Evolutionary conservation across 1,139 yeast genomes (phyloP), one percentile per base, ranked within the genome.

Genomic region (Taphrina sp.): DNA sequence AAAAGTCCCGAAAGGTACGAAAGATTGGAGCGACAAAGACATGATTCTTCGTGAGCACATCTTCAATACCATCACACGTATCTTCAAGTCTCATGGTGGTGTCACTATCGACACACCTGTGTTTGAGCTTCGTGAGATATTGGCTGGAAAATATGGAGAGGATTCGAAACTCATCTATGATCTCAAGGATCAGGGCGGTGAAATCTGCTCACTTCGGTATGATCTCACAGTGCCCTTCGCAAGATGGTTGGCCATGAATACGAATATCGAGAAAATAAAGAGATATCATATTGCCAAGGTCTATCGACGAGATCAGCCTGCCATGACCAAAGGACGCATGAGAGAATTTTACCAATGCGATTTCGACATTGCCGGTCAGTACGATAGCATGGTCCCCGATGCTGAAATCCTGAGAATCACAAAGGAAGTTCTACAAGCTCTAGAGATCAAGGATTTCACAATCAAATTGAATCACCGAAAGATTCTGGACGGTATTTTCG

Each of bases 241-340:
- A 10, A 79, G 98, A 69, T 92, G 79, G 67, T 95, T 92, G 57
- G 98, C 98, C 33, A 85, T 88, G 84, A 92, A 92, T 74, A 88
- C 87, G 66, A 62, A 64, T 14, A 79, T 92, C 61, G 84, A 87
- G 65, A 80, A 76, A 68, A 92, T 92, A 72, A 92, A 92, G 74
- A 79, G 98, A 69, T 92, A 82, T 71, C 98, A 92, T 74, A 87
- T 92, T 63, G 98, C 98, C 64, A 92, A 92, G 72, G 98, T 92
- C 56, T 92, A 92, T 73, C 81, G 98, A 74, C 84, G 98, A 73
- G 98, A 92, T 70, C 98, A 92, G 72, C 98, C 98, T 3, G 98
- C 98, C 14, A 92, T 92, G 98, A 90, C 97, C 58, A 92, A 92
- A 72, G 98, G 98, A 59, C 82, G 98, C 73, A 92, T 92, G 98